Percentiles rank a stretch among this genome's conserved stretches.
These are phyloP conservation scores for Mycena leptocephala DNA, from an alignment of 768 basidiomycete species.

Conservation along the genomic window DNA sequence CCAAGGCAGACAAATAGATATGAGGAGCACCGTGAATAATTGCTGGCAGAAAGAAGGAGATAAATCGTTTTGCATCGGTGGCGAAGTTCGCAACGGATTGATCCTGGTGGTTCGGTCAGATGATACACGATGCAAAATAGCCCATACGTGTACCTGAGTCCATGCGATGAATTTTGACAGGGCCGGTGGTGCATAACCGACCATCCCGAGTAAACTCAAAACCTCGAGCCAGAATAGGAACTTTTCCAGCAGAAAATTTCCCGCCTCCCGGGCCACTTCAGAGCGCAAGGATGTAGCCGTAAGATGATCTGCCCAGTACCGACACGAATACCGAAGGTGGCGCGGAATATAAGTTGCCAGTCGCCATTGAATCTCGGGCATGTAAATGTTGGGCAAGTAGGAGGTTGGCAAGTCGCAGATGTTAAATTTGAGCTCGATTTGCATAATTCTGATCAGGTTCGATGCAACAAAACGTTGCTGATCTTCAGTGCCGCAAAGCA, in stretches of 20 bases:
- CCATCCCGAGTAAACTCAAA: too few relatives aligned
- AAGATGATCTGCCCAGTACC: background rate
- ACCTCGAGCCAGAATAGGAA: too few relatives aligned
- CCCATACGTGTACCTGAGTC: background rate
- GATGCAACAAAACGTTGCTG: background rate
- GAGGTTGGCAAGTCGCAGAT: background rate
- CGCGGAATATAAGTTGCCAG: background rate
- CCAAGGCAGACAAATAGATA: background rate
- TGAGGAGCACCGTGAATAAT: background rate
- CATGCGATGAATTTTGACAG: background rate
- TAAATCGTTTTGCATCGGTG: background rate
- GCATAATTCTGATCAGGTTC: background rate
- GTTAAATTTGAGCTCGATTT: background rate
- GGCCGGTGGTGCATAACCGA: too few relatives aligned
- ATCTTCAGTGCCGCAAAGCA: background rate
- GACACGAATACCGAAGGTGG: background rate
- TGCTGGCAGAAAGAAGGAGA: background rate
- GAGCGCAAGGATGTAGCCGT: background rate
- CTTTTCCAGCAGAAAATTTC: background rate
- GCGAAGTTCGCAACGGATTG: background rate
- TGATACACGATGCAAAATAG: too few relatives aligned
- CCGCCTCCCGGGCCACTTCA: background rate
- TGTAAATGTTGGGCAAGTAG: background rate
- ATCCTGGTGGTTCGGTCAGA: background rate
- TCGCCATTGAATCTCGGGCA: background rate